These are phyloP conservation scores for Oxytropis ochrocephala DNA, from an alignment of 306 rosid species.

Conservation along the genomic window DNA sequence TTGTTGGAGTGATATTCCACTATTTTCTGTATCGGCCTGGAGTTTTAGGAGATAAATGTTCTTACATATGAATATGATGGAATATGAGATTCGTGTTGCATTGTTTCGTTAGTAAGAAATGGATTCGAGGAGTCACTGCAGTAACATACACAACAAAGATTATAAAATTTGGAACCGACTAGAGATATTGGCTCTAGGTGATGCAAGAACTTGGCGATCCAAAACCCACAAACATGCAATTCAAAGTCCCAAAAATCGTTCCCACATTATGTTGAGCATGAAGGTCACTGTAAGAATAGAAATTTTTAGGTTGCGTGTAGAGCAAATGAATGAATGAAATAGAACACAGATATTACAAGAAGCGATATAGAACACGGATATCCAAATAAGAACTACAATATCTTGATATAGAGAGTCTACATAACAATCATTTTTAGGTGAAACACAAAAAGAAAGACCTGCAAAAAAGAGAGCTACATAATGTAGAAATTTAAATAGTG, in stretches of 20 bases:
- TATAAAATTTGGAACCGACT: not conserved
- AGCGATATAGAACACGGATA: too few relatives aligned
- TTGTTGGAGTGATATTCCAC: constrained; percentile 55
- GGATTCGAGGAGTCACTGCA: not conserved
- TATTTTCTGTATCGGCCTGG: constrained; percentile 69
- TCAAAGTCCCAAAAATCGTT: too few relatives aligned
- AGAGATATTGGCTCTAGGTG: not conserved
- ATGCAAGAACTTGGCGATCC: not conserved
- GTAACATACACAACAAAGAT: not conserved
- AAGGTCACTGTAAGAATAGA: not conserved
- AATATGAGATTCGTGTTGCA: not conserved
- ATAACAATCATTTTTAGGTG: too few relatives aligned
- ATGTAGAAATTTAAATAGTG: too few relatives aligned
- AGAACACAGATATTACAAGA: too few relatives aligned
- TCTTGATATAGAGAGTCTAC: too few relatives aligned
- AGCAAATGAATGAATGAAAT: not conserved
- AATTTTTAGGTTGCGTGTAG: not conserved
- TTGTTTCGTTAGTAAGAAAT: not conserved
- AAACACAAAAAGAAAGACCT: too few relatives aligned
- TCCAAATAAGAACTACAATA: too few relatives aligned
- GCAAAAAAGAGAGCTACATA: too few relatives aligned
- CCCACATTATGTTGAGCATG: not conserved
- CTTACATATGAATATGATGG: not conserved
- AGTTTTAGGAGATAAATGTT: constrained; percentile 37
- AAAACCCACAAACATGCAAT: too few relatives aligned